phyloP scores from a whole-genome alignment of 805 yeast species.

The Ogataea nakhonphanomensis region DNA sequence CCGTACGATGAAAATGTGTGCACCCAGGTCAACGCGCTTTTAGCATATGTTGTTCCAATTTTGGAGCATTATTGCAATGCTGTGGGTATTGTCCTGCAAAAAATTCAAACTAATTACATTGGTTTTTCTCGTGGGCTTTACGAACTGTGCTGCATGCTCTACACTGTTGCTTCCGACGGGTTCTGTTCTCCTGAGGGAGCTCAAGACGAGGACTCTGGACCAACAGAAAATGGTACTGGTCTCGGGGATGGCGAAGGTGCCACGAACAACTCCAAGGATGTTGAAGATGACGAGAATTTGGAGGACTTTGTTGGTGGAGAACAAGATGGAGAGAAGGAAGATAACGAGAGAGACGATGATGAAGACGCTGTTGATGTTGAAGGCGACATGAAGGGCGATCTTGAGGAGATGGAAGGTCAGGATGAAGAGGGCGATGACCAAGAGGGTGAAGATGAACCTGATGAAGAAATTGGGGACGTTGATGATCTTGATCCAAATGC shows the following conservation, averaged over 20 bases:
- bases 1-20: conserved; percentile 38
- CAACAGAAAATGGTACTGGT: conserved; percentile 86
- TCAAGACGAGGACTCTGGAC: conserved; percentile 53
- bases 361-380: conserved; percentile 92
- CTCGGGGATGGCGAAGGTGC: conserved; percentile 85
- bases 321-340: conserved; percentile 47
- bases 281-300: conserved; percentile 88
- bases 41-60: conserved; percentile 60
- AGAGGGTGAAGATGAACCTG: conserved; percentile 56
- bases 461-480: conserved; percentile 84
- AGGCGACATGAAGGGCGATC: conserved; percentile 95
- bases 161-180: conserved; percentile 69
- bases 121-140: conserved; percentile 60
- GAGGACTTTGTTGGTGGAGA: conserved; percentile 71
- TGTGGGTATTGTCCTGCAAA: conserved; percentile 39
- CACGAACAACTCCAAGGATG: conserved; percentile 73
- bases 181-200: conserved; percentile 91
- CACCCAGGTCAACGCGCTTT: conserved; percentile 41
- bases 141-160: conserved; percentile 52
- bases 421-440: conserved; percentile 48
- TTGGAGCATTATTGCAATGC: conserved; percentile 56
- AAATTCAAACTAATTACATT: conserved; percentile 46
- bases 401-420: conserved; percentile 74
- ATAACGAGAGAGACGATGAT: conserved; percentile 57
- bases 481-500: conserved; percentile 93